These are phyloP conservation scores for Ceratobasidium sp. DNA, from an alignment of 1,284 basidiomycete species.

Conservation along the genomic window DNA sequence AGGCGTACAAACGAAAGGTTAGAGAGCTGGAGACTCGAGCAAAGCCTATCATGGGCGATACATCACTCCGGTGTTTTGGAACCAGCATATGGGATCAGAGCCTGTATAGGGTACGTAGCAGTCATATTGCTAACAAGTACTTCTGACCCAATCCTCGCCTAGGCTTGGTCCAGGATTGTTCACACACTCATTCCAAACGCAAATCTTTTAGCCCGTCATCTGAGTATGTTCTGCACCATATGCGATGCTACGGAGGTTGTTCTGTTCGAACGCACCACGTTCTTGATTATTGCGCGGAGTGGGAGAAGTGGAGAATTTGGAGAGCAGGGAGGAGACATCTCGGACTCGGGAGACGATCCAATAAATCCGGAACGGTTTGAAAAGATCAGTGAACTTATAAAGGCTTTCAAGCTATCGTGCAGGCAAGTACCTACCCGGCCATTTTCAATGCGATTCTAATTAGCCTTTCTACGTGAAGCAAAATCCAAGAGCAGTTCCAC, in stretches of 20 bases:
- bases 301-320: conserved; percentile 38
- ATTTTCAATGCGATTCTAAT: not conserved
- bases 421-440: conserved; percentile 62
- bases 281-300: conserved; percentile 84
- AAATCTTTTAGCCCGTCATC: conserved; percentile 82
- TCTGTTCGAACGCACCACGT: conserved; percentile 96
- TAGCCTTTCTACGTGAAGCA: conserved; percentile 44
- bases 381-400: conserved; percentile 94
- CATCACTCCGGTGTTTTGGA: conserved; percentile 75
- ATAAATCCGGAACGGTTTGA: conserved; percentile 89
- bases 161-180: conserved; percentile 99
- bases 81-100: conserved; percentile 99
- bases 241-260: conserved; percentile 93
- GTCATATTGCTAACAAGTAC: conserved; percentile 21
- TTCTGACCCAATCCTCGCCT: conserved; percentile 18
- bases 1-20: conserved; percentile 42
- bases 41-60: conserved; percentile 52
- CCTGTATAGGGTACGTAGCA: conserved; percentile 80
- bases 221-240: conserved; percentile 83
- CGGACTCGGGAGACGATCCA: conserved; percentile 49
- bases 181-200: conserved; percentile 97
- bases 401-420: conserved; percentile 92
- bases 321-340: conserved; percentile 51
- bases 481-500: conserved; percentile 75
- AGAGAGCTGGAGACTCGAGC: conserved; percentile 52